phyloP scores from a whole-genome alignment of 441 rosid species.

The Corymbia calophylla region DNA sequence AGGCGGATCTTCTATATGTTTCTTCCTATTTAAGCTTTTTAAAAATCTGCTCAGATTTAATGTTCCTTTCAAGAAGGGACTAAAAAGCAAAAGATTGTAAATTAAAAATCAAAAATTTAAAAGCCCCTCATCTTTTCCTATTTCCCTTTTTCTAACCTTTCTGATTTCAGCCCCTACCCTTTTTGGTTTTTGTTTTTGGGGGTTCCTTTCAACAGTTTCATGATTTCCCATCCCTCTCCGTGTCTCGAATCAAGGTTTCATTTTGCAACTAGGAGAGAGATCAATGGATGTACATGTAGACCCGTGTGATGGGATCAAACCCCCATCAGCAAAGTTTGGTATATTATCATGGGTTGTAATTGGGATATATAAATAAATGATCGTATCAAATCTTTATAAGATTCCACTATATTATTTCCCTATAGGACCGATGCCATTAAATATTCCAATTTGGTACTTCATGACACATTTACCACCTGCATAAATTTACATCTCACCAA shows the following conservation, averaged over 20 bases:
- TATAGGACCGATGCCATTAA: too few species aligned
- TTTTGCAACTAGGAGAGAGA: background rate
- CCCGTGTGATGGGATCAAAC: background rate
- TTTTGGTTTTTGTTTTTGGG: too few species aligned
- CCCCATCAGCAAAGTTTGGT: background rate
- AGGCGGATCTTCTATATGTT: too few species aligned
- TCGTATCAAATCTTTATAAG: too few species aligned
- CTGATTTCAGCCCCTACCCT: background rate
- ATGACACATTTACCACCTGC: background rate
- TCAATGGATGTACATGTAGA: background rate
- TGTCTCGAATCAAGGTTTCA: background rate
- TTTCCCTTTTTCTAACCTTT: background rate
- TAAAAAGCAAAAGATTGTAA: background rate
- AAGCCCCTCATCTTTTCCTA: background rate
- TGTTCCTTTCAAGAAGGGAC: background rate
- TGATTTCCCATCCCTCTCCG: background rate
- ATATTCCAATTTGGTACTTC: background rate
- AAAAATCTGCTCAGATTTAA: too few species aligned
- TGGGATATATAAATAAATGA: background rate
- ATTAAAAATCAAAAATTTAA: background rate
- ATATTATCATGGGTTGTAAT: background rate
- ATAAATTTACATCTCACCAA: background rate
- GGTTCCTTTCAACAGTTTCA: background rate
- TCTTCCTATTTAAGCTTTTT: too few species aligned
- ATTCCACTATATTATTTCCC: background rate